Evolutionary conservation across 2,329 filamentous ascomycete species (phyloP).

Genomic region (Diaporthe citri): DNA sequence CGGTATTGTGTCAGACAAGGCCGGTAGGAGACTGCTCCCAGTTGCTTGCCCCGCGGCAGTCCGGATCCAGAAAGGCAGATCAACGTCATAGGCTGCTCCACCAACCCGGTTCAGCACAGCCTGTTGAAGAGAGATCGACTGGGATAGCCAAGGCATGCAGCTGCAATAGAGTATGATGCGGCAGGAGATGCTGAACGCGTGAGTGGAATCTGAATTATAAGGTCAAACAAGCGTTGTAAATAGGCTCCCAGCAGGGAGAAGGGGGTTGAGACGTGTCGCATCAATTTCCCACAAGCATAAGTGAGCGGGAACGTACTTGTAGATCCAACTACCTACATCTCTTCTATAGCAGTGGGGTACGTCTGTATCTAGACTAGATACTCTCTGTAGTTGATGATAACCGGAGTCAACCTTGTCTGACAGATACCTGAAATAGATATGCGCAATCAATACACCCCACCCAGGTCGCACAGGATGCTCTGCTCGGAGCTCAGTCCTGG

Average conservation of each 20-base stretch:
- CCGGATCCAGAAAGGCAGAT: background rate
- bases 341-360: background rate
- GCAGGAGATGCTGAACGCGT: background rate
- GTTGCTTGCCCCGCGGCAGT: background rate
- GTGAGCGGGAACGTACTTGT: background rate
- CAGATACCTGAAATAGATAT: background rate
- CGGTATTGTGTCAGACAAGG: background rate
- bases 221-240: background rate
- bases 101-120: background rate
- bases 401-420: background rate
- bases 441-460: background rate
- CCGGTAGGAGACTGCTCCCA: background rate
- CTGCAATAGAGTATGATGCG: background rate
- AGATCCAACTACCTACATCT: background rate
- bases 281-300: background rate
- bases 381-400: background rate
- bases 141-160: background rate
- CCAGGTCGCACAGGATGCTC: background rate
- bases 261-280: background rate
- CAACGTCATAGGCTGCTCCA: conserved; percentile 17
- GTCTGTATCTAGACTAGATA: background rate
- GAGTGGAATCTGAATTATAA: background rate
- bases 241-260: too few species aligned
- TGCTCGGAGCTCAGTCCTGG: conserved; percentile 7
- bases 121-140: background rate